Evolutionary conservation across 371 early-diverging fungal genomes (phyloP), one percentile per base, ranked within the genome.

Genomic region (Haplosporangium sp.): DNA sequence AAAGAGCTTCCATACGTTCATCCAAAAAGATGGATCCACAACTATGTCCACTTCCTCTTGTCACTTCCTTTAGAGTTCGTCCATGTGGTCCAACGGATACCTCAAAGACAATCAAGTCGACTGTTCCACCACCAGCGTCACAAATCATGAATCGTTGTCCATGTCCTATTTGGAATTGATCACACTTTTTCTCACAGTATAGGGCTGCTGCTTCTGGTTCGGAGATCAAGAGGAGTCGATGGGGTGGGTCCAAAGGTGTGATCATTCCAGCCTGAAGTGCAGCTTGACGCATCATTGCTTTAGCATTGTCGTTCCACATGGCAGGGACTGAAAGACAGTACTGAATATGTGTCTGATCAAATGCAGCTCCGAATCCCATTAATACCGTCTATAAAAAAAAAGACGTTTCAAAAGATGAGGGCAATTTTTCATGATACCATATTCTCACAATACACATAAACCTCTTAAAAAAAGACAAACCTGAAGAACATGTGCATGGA

Each of bases 61-160:
- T 81, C n/a, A 70, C 84, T 35, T 82, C 75, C 47, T 81, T 71
- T 53, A 89, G 83, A 2, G 76, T 83, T 15, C 86, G 79, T 17
- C 62, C 84, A 17, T 69, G 64, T 19, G 72, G 82, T 4, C 72
- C 73, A 15, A 61, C 42, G 4, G 59, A 48, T 2, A 76, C 77
- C 19, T 76, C 77, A 64, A 76, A 76, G 20, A 72, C 73, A 48
- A 81, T 89, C 63, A 90, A 71, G 79, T 90, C 91, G 17, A 90
- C 91, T 0, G 91, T 90, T 35, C 91, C 91, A 40, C 91, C 91
- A 58, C 91, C 91, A 47, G 89, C 89, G 82, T 90, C 91, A 64
- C 89, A 89, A 60, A 90, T 89, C 86, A 90, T 88, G 77, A 90
- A 90, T 10, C 83, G 75, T 42, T 87, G 79, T 2, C 82, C 82